Evolutionary conservation across 2,329 filamentous ascomycete species (phyloP).

Genomic region (Neofusicoccum parvum): DNA sequence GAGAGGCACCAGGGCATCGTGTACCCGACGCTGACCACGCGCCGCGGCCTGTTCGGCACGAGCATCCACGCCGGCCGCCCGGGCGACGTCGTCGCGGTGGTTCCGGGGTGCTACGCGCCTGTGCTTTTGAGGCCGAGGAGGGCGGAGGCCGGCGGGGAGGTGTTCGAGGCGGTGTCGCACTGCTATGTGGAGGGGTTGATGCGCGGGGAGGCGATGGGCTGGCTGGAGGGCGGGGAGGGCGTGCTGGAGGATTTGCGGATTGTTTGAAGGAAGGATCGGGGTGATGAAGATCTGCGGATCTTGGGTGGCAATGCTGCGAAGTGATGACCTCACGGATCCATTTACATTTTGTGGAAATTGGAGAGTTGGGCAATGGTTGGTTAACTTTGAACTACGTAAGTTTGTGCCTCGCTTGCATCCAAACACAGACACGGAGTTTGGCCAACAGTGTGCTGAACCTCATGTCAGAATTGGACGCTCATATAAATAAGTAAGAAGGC

Average conservation of each 20-base stretch:
- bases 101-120: slow-evolving; percentile 23
- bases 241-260: neutral
- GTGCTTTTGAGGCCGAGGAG: slow-evolving; percentile 24
- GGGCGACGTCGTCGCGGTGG: neutral
- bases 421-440: no score
- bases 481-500: no score
- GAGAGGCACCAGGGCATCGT: neutral
- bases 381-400: no score
- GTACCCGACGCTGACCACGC: neutral
- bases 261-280: no score
- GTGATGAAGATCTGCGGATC: no score
- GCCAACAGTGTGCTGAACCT: no score
- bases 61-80: neutral
- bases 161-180: slow-evolving; percentile 27
- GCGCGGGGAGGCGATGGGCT: neutral
- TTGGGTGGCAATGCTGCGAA: no score
- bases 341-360: no score
- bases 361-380: no score
- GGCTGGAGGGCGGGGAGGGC: neutral
- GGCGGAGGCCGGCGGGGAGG: slow-evolving; percentile 24
- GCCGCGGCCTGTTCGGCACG: neutral
- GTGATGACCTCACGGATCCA: no score
- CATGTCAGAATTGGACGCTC: no score
- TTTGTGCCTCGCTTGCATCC: no score
- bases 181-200: slow-evolving; percentile 21